phyloP scores from a whole-genome alignment of 2,329 filamentous ascomycete species.

The Xylaria hypoxylon region DNA sequence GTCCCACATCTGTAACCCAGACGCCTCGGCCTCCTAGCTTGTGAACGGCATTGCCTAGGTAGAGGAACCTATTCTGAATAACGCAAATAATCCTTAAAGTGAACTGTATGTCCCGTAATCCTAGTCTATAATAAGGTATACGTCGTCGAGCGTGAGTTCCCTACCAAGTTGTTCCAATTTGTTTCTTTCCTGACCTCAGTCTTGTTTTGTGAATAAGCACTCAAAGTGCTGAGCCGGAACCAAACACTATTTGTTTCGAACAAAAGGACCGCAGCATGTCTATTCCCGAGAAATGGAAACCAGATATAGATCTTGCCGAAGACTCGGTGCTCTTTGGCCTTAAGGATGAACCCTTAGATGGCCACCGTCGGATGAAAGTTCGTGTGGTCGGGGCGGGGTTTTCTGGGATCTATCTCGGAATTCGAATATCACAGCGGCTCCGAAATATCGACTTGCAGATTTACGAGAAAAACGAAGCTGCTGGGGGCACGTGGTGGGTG shows the following conservation, averaged over 20 bases:
- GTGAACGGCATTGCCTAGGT: neutral
- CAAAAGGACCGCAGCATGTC: slow-evolving; percentile 3
- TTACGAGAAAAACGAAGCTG: slow-evolving; percentile 51
- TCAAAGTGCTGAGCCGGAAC: neutral
- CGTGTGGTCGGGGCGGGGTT: slow-evolving; percentile 53
- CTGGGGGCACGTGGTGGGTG: slow-evolving; percentile 56
- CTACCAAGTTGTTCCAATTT: neutral
- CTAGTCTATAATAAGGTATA: neutral
- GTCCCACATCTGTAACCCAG: slow-evolving; percentile 10
- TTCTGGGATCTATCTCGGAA: slow-evolving; percentile 52
- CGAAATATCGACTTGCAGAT: slow-evolving; percentile 52
- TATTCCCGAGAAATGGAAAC: neutral
- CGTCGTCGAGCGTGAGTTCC: neutral
- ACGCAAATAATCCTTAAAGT: neutral
- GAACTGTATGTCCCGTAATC: neutral
- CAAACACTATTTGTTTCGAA: neutral
- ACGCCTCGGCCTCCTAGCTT: neutral
- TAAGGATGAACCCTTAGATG: slow-evolving; percentile 48
- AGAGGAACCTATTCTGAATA: neutral
- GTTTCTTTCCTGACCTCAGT: neutral
- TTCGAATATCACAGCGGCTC: slow-evolving; percentile 51
- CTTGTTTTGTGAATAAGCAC: neutral
- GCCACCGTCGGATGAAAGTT: slow-evolving; percentile 51
- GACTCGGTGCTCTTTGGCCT: slow-evolving; percentile 36
- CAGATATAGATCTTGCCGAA: slow-evolving; percentile 30